phyloP scores from a whole-genome alignment of 2,329 filamentous ascomycete genomes.

The Nigrospora oryzae region DNA sequence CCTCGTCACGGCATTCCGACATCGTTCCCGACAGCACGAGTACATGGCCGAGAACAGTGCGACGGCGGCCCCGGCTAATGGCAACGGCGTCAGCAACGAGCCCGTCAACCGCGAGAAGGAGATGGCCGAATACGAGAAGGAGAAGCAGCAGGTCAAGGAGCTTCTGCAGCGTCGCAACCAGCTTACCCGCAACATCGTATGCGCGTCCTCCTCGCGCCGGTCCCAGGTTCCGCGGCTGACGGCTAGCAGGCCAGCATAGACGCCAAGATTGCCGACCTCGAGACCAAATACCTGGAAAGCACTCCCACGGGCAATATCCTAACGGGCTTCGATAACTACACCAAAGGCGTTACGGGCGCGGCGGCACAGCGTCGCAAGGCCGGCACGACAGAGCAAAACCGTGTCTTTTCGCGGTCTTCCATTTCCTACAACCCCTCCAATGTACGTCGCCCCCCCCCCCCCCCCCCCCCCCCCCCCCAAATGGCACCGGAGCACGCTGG shows the following conservation, averaged over 20 bases:
- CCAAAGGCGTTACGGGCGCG: slow-evolving; percentile 70
- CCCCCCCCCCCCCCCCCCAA: too few species aligned
- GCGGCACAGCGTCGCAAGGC: slow-evolving; percentile 56
- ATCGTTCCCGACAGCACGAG: too few species aligned
- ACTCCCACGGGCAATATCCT: slow-evolving; percentile 91
- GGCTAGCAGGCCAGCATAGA: slow-evolving; percentile 50
- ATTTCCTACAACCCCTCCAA: slow-evolving; percentile 47
- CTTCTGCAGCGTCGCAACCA: slow-evolving; percentile 34
- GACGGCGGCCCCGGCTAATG: slow-evolving; percentile 14
- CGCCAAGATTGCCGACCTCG: slow-evolving; percentile 75
- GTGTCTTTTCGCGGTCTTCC: slow-evolving; percentile 64
- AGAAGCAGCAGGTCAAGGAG: slow-evolving; percentile 38
- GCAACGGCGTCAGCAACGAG: neutral
- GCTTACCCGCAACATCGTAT: slow-evolving; percentile 28
- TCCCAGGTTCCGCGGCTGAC: neutral
- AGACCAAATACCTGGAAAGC: slow-evolving; percentile 84
- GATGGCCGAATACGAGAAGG: slow-evolving; percentile 37
- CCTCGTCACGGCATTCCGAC: too few species aligned
- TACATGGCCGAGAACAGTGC: slow-evolving; percentile 32
- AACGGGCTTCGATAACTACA: slow-evolving; percentile 95
- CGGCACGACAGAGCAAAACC: slow-evolving; percentile 58
- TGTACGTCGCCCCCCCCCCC: slow-evolving; percentile 14
- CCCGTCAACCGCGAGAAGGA: slow-evolving; percentile 5
- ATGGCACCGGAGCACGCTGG: too few species aligned
- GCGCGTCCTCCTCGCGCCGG: slow-evolving; percentile 2